These are phyloP conservation scores for Aquilaria yunnanensis DNA, from an alignment of 345 rosid genomes.

Conservation along the genomic window DNA sequence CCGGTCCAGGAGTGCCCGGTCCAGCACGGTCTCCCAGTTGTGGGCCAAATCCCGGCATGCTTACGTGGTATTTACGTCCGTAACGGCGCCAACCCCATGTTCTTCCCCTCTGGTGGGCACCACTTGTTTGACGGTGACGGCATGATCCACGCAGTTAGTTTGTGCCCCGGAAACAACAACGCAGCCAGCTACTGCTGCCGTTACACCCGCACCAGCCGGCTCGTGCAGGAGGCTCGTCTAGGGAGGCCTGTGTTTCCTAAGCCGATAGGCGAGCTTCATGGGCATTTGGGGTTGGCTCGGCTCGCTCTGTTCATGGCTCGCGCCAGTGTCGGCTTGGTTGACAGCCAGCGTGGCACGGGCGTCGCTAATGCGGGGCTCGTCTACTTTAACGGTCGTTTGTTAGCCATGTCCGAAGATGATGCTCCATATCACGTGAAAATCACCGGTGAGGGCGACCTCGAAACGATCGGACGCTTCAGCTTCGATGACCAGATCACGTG, in stretches of 20 bases:
- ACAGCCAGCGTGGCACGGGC: slow-evolving; percentile 48
- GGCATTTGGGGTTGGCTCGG: slow-evolving; percentile 63
- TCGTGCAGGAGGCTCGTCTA: slow-evolving; percentile 44
- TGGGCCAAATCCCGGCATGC: slow-evolving; percentile 48
- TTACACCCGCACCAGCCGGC: slow-evolving; percentile 56
- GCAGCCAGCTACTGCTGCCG: slow-evolving; percentile 56
- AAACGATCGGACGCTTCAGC: slow-evolving; percentile 50
- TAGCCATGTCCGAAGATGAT: slow-evolving; percentile 87
- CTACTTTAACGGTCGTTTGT: slow-evolving; percentile 50
- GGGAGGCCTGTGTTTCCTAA: slow-evolving; percentile 66
- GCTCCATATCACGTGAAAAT: slow-evolving; percentile 60
- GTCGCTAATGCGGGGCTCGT: slow-evolving; percentile 74
- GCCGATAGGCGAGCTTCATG: slow-evolving; percentile 74
- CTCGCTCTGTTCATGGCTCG: slow-evolving; percentile 53
- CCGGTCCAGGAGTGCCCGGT: slow-evolving; percentile 71
- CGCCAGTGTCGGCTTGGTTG: slow-evolving; percentile 41
- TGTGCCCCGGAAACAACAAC: slow-evolving; percentile 20
- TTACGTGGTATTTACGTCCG: slow-evolving; percentile 53
- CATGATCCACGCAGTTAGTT: slow-evolving; percentile 70
- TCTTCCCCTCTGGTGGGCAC: slow-evolving; percentile 50
- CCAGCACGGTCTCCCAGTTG: slow-evolving; percentile 37
- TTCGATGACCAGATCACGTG: slow-evolving; percentile 46
- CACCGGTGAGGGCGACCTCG: slow-evolving; percentile 41
- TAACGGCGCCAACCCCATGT: slow-evolving; percentile 75
- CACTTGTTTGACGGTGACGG: slow-evolving; percentile 88